These are phyloP conservation scores for Fagopyrum esculentum DNA, from an alignment of 148 eudicot genomes.

Conservation along the genomic window DNA sequence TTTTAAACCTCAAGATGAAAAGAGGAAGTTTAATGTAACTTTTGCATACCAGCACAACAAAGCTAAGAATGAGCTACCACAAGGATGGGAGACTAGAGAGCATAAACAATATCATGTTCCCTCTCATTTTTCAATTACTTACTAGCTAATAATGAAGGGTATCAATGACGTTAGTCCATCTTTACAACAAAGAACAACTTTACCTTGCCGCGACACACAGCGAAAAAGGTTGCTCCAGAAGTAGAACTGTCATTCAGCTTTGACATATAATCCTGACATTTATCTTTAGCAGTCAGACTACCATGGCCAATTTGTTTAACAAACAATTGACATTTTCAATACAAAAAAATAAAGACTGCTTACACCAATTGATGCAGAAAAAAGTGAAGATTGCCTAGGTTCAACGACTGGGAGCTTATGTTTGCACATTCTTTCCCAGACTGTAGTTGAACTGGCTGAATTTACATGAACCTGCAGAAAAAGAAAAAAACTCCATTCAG, in stretches of 20 bases:
- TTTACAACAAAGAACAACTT: constrained; percentile 9
- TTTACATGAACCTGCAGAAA: constrained; percentile 42
- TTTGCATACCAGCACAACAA: background rate
- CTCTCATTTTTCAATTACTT: background rate
- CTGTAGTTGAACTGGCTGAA: constrained; percentile 49
- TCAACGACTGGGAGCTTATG: constrained; percentile 92
- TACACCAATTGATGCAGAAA: constrained; percentile 77
- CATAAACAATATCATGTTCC: background rate
- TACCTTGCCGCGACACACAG: constrained; percentile 99
- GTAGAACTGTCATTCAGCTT: constrained; percentile 72
- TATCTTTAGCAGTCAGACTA: constrained; percentile 5
- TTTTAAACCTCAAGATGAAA: background rate
- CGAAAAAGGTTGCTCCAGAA: constrained; percentile 90
- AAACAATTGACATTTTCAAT: background rate
- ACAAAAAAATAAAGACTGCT: constrained; percentile 10
- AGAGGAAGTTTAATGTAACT: background rate
- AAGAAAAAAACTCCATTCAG: background rate
- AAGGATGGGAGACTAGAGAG: constrained; percentile 1
- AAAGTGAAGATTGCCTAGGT: constrained; percentile 96
- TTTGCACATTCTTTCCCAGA: constrained; percentile 97
- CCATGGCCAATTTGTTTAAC: background rate
- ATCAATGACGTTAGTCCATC: background rate
- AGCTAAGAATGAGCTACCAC: background rate
- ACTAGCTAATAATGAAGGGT: background rate
- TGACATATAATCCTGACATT: constrained; percentile 69